Conservation (phyloP, 2,329 filamentous ascomycete species). For the Seiridium unicorne region DNA sequence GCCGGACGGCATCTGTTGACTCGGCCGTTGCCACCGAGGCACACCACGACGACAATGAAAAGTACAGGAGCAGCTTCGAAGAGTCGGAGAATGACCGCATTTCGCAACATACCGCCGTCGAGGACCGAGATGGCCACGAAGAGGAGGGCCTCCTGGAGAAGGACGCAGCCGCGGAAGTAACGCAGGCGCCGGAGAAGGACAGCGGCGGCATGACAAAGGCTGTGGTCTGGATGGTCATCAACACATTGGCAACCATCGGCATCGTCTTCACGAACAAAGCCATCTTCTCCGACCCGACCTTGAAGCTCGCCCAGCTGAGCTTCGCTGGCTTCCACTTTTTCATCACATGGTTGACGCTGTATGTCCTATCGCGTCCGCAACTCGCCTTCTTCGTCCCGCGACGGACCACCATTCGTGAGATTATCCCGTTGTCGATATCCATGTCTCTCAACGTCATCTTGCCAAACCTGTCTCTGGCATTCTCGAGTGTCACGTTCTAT, state of each 20-base stretch:
- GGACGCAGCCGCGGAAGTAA: slow-evolving; percentile 27
- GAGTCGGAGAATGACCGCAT: slow-evolving; percentile 27
- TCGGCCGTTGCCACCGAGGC: slow-evolving; percentile 31
- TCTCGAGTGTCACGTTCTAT: slow-evolving; percentile 68
- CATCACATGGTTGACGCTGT: slow-evolving; percentile 64
- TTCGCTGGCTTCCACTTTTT: slow-evolving; percentile 70
- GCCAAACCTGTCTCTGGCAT: slow-evolving; percentile 66
- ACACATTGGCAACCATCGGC: slow-evolving; percentile 61
- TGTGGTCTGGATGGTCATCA: slow-evolving; percentile 57
- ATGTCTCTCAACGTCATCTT: slow-evolving; percentile 71
- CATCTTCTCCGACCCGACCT: slow-evolving; percentile 62
- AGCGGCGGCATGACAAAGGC: slow-evolving; percentile 33
- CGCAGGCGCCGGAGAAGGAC: slow-evolving; percentile 28
- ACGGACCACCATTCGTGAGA: slow-evolving; percentile 50
- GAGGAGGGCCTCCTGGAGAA: slow-evolving; percentile 38
- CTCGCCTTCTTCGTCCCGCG: slow-evolving; percentile 60
- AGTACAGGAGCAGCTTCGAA: slow-evolving; percentile 27
- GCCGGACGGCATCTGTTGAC: slow-evolving; percentile 23
- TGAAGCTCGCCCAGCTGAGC: slow-evolving; percentile 61
- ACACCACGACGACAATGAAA: slow-evolving; percentile 30
- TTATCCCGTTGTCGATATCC: slow-evolving; percentile 63
- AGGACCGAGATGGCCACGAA: slow-evolving; percentile 37
- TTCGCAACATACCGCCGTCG: slow-evolving; percentile 32
- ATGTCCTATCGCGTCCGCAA: slow-evolving; percentile 54
- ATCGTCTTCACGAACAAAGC: slow-evolving; percentile 71